Evolutionary conservation across 371 early-diverging fungal species (phyloP), one percentile per base, ranked within the genome.

Genomic region (Choanephora cucurbitarum): DNA sequence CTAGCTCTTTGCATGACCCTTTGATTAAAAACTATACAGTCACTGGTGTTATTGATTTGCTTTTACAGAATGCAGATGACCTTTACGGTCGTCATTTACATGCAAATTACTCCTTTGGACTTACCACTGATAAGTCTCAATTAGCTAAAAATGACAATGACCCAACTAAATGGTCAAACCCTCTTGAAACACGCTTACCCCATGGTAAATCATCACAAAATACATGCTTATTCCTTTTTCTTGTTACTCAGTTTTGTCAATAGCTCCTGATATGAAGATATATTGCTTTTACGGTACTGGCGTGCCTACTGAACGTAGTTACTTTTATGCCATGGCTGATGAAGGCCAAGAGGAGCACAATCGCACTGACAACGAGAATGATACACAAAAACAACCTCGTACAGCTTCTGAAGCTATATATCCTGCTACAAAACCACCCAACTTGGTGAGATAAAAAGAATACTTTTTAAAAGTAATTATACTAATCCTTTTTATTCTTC

Each of bases 231-330:
- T 14, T 33, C 32, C n/a, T 42, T 13, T 14, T 45, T n/a, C 23
- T 33, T 23, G 7, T 44, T 15, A 22, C 17, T 42, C 6, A 1
- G 22, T 18, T 15, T 22, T 34, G 5, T 17, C 21, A 6, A 24
- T 57, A 50, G 67, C 67, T 11, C 92, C 92, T 22, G 66, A 79
- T 40, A 84, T 96, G 84, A 89, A 81, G 47, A 86, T 95, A 19
- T 91, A 88, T 66, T 90, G 91, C 52, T 63, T 94, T 9, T 95
- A 96, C 64, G 97, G 97, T 0, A 75, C 86, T 14, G 93, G 91
- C 14, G 81, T 86, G 14, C 68, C 71, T 3, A 94, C 95, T 3
- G 96, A 96, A 69, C 75, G 94, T 22, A 86, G 83, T 24, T 95
- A 94, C 61, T 83, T 81, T 57, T 91, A 91, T 69, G 57, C 68